Base-by-base conservation (phyloP, 805 yeast species). In the Starmera caribaea region DNA sequence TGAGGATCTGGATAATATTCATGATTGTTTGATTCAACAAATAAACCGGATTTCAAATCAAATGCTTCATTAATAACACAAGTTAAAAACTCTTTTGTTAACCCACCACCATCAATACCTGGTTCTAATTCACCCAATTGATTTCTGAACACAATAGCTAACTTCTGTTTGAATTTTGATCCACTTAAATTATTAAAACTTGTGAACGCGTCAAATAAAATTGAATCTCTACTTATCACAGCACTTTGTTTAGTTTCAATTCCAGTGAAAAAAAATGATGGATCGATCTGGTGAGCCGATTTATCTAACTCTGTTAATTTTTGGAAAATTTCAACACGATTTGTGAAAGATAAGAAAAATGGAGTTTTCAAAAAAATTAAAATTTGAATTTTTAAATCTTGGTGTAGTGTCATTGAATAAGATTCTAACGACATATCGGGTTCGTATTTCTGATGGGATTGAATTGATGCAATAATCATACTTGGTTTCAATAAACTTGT, bases 81-180 rank as follows among this genome's bases (percentile, higher is more conserved):
- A 3, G 90, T 87, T 40, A 90, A 62, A 45, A 92, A 78, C 52
- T 90, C 98, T 56, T 90, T 89, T 0, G 97, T 89, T 17, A 90
- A 66, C 1, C 98, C 98, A 11, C 97, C 98, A 8, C 98, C 98
- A 58, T 90, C 98, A 34, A 90, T 81, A 1, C 98, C 98, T 0
- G 80, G 87, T 55, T 90, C 97, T 30, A 66, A 73, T 13, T 63
- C 65, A 2, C 89, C 95, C 60, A 79, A 75, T 41, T 81, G 73
- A 50, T 85, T 83, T 30, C 65, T 64, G 53, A 92, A 88, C 13
- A 70, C 69, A 2, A 92, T 87, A 1, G 73, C 63, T 9, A 89
- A 57, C 30, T 66, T 68, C 8, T 69, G 54, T 50, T 83, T 87
- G 55, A 89, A 73, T 4, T 62, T 61, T 1, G 65, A 51, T 0